phyloP scores from a whole-genome alignment of 495 filamentous ascomycete genomes.

The Neurospora sp. region DNA sequence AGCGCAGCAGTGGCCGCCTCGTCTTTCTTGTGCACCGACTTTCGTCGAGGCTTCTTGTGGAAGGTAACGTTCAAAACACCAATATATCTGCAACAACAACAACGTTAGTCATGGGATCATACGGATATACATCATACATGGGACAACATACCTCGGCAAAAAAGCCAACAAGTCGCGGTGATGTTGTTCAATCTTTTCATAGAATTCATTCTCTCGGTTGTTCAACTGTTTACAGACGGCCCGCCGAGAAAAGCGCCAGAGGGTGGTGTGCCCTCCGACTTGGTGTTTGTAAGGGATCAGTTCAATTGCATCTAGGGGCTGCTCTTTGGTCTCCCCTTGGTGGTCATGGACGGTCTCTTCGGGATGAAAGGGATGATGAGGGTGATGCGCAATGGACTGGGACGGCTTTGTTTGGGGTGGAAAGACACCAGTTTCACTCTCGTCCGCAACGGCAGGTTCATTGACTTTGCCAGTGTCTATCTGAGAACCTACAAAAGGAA shows the following conservation, averaged over 20 bases:
- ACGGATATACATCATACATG: background rate
- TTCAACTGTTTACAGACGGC: constrained; percentile 98
- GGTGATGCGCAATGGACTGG: constrained; percentile 22
- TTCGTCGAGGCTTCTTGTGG: constrained; percentile 67
- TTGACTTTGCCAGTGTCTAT: constrained; percentile 21
- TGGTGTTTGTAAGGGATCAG: constrained; percentile 95
- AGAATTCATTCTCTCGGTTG: constrained; percentile 96
- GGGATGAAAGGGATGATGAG: background rate
- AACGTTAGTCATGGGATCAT: constrained; percentile 7
- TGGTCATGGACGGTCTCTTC: constrained; percentile 40
- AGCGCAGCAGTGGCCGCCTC: constrained; percentile 15
- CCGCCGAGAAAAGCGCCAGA: constrained; percentile 89
- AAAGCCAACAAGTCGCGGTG: constrained; percentile 87
- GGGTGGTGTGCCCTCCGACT: constrained; percentile 89
- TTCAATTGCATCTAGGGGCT: constrained; percentile 82
- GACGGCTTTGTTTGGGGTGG: constrained; percentile 17
- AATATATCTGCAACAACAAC: constrained; percentile 58
- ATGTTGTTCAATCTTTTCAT: constrained; percentile 83
- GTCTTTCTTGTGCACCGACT: constrained; percentile 42
- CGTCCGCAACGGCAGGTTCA: constrained; percentile 30
- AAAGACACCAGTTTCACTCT: constrained; percentile 21
- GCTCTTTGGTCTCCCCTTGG: constrained; percentile 33
- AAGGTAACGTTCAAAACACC: constrained; percentile 96
- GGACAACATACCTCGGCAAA: constrained; percentile 67
- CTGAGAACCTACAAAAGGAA: constrained; percentile 19